Conservation (phyloP, 2,329 filamentous ascomycete species). For the Penicillium sp. region DNA sequence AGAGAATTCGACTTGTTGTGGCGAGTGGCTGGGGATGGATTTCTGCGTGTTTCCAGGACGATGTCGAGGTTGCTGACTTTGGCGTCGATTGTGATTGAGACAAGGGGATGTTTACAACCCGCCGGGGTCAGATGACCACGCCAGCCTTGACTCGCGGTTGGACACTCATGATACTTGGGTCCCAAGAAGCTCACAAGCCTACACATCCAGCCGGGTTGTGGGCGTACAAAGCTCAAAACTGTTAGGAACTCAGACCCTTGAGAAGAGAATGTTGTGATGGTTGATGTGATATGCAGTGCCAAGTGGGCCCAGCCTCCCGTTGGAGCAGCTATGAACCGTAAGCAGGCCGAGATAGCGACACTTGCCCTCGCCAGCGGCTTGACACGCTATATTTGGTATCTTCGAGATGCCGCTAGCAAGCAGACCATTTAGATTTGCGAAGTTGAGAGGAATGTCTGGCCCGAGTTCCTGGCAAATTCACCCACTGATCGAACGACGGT, state of each 20-base stretch:
- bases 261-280: conserved; percentile 6
- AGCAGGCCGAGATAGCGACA: conserved; percentile 1
- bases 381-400: not conserved
- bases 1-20: conserved; percentile 16
- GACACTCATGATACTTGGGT: not conserved
- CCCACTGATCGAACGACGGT: conserved; percentile 1
- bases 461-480: not conserved
- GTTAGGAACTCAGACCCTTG: not conserved
- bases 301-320: conserved; percentile 11
- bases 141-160: conserved; percentile 12
- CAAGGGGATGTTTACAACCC: conserved; percentile 14
- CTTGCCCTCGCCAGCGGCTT: not conserved
- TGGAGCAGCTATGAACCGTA: not conserved
- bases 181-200: not conserved
- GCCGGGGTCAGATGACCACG: conserved; percentile 16
- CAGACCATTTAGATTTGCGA: not conserved
- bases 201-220: not conserved
- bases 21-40: not conserved
- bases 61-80: not conserved
- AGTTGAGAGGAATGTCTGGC: not conserved
- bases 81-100: conserved; percentile 12
- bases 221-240: not conserved
- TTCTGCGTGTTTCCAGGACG: conserved; percentile 1
- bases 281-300: conserved; percentile 3
- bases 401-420: not conserved